Conservation (phyloP, 2,329 filamentous ascomycete species). For the Diaporthe capsici region DNA sequence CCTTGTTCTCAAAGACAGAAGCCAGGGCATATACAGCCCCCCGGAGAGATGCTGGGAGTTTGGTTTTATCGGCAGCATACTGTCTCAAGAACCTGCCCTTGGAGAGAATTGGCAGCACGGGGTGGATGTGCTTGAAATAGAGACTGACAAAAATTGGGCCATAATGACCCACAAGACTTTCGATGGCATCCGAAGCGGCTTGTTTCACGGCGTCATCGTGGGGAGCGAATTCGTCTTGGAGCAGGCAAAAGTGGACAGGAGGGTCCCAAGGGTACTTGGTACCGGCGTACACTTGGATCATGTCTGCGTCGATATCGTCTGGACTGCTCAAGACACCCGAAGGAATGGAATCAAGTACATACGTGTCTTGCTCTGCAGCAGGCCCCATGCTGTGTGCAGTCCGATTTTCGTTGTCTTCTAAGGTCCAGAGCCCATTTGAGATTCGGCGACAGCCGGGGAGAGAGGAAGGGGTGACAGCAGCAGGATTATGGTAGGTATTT, state of each 20-base stretch:
- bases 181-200: not conserved
- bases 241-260: not conserved
- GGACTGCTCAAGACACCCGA: not conserved
- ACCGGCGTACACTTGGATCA: not conserved
- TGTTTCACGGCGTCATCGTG: not conserved
- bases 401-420: not conserved
- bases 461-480: not conserved
- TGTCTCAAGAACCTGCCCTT: not conserved
- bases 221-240: not conserved
- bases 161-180: not conserved
- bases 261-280: not conserved
- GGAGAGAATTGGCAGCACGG: not conserved
- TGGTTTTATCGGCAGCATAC: not conserved
- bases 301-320: not conserved
- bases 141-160: not conserved
- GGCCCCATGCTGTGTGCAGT: not conserved
- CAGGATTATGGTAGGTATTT: not conserved
- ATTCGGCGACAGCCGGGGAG: not conserved
- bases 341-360: not conserved
- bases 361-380: not conserved
- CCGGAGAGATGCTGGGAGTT: not conserved
- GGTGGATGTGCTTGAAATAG: not conserved
- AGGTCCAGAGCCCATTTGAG: not conserved
- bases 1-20: not conserved
- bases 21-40: not conserved